These are phyloP conservation scores for Quercus lobata DNA, from an alignment of 331 rosid genomes.

Conservation along the genomic window DNA sequence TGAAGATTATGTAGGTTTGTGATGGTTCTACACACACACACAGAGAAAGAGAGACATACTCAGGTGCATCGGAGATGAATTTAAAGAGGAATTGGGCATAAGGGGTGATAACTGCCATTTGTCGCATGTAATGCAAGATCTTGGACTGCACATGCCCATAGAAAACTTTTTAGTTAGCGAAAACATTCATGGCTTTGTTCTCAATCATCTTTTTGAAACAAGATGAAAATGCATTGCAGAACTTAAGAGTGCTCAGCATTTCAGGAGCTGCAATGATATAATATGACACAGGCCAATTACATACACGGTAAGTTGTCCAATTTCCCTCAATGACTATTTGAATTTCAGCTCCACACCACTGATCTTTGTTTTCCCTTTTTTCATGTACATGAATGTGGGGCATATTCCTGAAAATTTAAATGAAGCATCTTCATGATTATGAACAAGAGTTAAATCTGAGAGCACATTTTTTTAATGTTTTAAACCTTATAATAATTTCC, in stretches of 20 bases:
- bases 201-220: background rate
- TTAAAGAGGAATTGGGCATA: conserved; percentile 84
- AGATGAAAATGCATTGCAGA: background rate
- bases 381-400: conserved; percentile 91
- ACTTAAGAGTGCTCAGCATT: background rate
- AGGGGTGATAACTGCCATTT: conserved; percentile 88
- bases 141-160: conserved; percentile 70
- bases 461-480: background rate
- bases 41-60: conserved; percentile 53
- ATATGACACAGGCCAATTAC: conserved; percentile 11
- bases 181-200: background rate
- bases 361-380: conserved; percentile 57
- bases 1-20: conserved; percentile 3
- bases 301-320: conserved; percentile 97
- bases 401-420: conserved; percentile 63
- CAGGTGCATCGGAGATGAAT: conserved; percentile 70
- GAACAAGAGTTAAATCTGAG: conserved; percentile 2
- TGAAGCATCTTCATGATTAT: conserved; percentile 13
- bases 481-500: background rate
- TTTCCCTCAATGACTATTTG: conserved; percentile 99
- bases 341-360: conserved; percentile 93
- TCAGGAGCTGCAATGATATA: conserved; percentile 10
- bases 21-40: background rate
- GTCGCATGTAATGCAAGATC: conserved; percentile 91
- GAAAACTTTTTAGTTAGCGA: conserved; percentile 17